These are phyloP conservation scores for Epichloe gansuensis DNA, from an alignment of 2,329 filamentous ascomycete species.

Conservation along the genomic window DNA sequence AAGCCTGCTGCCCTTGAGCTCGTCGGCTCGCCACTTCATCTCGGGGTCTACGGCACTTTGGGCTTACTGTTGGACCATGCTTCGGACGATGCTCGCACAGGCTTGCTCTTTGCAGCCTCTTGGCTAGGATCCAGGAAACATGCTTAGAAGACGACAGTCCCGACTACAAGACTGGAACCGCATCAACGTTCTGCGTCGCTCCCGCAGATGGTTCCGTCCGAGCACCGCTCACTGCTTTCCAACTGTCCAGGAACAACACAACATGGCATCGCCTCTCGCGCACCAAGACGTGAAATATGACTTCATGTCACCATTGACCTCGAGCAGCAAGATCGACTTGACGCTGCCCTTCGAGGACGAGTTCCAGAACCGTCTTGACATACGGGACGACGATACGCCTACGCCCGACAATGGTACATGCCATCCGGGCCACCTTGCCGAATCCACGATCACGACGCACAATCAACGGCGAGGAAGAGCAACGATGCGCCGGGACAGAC, in stretches of 20 bases:
- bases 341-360: conserved; percentile 3
- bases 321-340: not conserved
- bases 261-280: not conserved
- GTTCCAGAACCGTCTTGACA: not conserved
- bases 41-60: no score
- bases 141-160: not conserved
- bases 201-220: not conserved
- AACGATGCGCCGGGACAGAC: not conserved
- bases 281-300: not conserved
- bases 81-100: not conserved
- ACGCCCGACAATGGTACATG: not conserved
- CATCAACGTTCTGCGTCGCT: not conserved
- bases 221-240: not conserved
- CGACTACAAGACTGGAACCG: not conserved
- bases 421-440: not conserved
- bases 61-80: no score
- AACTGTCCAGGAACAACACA: not conserved
- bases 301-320: not conserved
- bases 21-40: not conserved
- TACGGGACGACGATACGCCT: not conserved
- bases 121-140: not conserved
- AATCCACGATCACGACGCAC: not conserved
- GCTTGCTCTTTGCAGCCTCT: not conserved
- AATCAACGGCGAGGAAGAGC: not conserved
- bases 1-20: not conserved